Conservation (phyloP, 202 grass and related monocot genomes). For the Brachypodium distachyon region DNA sequence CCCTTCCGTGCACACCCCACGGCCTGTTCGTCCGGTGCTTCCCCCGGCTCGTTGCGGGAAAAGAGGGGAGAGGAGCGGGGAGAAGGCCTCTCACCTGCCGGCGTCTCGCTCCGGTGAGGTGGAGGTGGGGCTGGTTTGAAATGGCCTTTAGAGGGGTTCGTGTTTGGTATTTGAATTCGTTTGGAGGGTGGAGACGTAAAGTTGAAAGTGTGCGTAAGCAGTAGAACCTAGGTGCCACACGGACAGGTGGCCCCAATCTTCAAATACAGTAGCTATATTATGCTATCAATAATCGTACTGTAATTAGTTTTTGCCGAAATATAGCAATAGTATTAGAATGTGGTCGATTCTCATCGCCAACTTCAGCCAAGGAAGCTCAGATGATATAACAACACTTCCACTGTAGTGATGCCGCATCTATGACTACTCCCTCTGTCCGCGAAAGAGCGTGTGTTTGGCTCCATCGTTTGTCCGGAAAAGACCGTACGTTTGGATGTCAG, state of each 20-base stretch:
- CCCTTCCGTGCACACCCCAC: neutral
- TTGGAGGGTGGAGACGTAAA: neutral
- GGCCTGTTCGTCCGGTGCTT: neutral
- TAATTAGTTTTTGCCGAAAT: no score
- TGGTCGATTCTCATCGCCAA: no score
- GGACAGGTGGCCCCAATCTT: no score
- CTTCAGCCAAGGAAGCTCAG: no score
- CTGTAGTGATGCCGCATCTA: neutral
- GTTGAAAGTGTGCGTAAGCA: neutral
- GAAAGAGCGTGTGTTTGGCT: neutral
- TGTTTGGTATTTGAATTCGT: slow-evolving; percentile 31
- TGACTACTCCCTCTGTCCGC: neutral
- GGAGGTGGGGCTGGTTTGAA: neutral
- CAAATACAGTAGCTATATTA: no score
- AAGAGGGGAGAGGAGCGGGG: neutral
- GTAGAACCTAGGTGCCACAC: no score
- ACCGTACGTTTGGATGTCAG: no score
- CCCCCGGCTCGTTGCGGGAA: neutral
- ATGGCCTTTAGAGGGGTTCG: neutral
- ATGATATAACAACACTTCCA: no score
- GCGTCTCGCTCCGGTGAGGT: slow-evolving; percentile 22
- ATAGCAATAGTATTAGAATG: no score
- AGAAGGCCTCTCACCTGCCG: neutral
- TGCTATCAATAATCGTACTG: no score
- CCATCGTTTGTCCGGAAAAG: no score